Base-by-base conservation (phyloP, 2,329 filamentous ascomycete genomes). In the Penicillium sp. region DNA sequence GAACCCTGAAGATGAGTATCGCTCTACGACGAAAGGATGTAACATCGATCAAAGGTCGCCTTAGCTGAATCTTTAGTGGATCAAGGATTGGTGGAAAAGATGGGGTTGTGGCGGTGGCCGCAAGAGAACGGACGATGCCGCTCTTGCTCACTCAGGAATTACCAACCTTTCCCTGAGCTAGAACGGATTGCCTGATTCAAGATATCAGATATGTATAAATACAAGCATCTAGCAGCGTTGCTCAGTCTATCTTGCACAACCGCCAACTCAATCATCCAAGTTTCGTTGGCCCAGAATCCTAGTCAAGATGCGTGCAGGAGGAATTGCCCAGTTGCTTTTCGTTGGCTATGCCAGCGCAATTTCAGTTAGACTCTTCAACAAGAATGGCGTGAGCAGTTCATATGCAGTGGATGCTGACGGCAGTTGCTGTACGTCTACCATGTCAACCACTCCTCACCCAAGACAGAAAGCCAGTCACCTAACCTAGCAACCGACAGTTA, bases 291-390 rank as follows among this genome's bases (percentile, higher is more conserved):
- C 47, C 26, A 49, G 19, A 49, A 49, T 49, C 47, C 21, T 49
- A 26, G 47, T 49, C 47, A 26, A 49, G 47, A 49, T 49, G 47
- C 47, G 21, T 49, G 47, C 47, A 49, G 19, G 26, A 49, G 47
- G 5, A 21, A 13, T 49, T 13, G 47, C 47, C 21, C 47, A 19
- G 47, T 23, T 49, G 26, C 47, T 49, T 49, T 49, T 49, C 21
- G 26, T 49, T 49, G 47, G 47, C 47, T 49, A 49, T 49, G 47
- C 47, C 47, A 49, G 47, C 47, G 47, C 47, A 49, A 49, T 49
- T 19, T 49, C 47, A 23, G 47, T 49, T 21, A 5, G 47, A 49
- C 26, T 49, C 2, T 49, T 49, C 47, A 49, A 26, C 47, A 49
- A 49, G 19, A 26, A 21, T 49, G 47, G 47, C 19, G 47, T 26